phyloP scores from a whole-genome alignment of 768 basidiomycete species.

The Mycena galericulata region DNA sequence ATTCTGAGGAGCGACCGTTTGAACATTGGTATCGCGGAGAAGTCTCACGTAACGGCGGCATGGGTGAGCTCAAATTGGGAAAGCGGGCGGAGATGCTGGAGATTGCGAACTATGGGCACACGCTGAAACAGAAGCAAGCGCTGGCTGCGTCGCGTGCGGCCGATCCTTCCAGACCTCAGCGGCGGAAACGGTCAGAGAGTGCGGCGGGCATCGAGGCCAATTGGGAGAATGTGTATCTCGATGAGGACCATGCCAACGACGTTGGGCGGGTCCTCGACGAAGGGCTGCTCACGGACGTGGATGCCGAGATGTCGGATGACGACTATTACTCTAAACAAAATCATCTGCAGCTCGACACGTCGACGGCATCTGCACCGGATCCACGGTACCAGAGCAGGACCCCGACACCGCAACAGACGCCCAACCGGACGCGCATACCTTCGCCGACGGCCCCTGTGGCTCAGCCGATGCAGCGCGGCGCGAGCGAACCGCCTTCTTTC shows the following conservation, averaged over 20 bases:
- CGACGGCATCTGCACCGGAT: conserved; percentile 15
- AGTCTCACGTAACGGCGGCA: conserved; percentile 88
- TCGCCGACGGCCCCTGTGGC: conserved; percentile 30
- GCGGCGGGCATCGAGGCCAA: conserved; percentile 62
- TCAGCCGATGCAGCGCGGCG: conserved; percentile 47
- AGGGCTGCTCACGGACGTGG: conserved; percentile 79
- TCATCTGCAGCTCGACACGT: conserved; percentile 35
- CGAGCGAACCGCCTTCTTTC: conserved; percentile 52
- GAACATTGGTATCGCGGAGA: conserved; percentile 95
- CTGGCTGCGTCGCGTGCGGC: conserved; percentile 36
- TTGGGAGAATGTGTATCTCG: conserved; percentile 75
- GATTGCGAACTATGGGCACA: conserved; percentile 87
- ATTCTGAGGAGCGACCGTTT: conserved; percentile 86
- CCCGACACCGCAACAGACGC: conserved; percentile 41
- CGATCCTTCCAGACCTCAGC: conserved; percentile 39
- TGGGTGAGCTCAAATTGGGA: conserved; percentile 84
- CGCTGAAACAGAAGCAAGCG: conserved; percentile 50
- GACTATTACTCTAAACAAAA: conserved; percentile 48
- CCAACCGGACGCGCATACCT: conserved; percentile 38
- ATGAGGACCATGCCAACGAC: conserved; percentile 63
- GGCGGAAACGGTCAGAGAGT: conserved; percentile 76
- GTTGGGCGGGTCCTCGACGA: conserved; percentile 79
- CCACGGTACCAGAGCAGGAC: conserved; percentile 36
- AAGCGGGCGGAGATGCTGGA: conserved; percentile 87
- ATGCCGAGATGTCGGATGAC: conserved; percentile 64